A percentile compares a stretch with the other conserved stretches of the same genome.
phyloP scores from a whole-genome alignment of 257 asterid genomes.

The Rauvolfia tetraphylla region DNA sequence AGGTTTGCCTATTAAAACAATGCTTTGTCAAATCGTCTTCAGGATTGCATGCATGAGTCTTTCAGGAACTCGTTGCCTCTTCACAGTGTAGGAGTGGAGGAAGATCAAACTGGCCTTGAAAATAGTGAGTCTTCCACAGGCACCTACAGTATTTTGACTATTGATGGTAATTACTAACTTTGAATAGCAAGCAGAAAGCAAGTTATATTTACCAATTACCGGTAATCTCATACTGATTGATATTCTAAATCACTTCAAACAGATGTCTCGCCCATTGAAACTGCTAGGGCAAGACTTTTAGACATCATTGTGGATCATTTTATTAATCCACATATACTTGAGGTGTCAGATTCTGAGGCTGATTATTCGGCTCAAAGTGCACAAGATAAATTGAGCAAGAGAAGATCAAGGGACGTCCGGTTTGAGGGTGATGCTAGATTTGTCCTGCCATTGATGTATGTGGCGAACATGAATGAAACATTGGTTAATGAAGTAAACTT shows the following conservation, averaged over 20 bases:
- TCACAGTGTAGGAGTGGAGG: conserved; percentile 72
- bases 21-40: conserved; percentile 13
- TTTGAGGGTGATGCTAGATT: conserved; percentile 86
- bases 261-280: conserved; percentile 94
- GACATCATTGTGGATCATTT: conserved; percentile 77
- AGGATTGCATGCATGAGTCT: conserved; percentile 89
- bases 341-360: conserved; percentile 61
- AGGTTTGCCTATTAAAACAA: not conserved
- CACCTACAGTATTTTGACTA: conserved; percentile 58
- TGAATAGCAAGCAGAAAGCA: not conserved
- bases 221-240: conserved; percentile 19
- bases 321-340: conserved; percentile 59
- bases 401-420: conserved; percentile 45
- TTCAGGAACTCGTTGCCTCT: conserved; percentile 67
- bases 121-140: conserved; percentile 64
- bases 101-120: conserved; percentile 73
- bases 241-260: conserved; percentile 32
- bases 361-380: conserved; percentile 46
- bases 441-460: conserved; percentile 91
- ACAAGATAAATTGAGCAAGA: conserved; percentile 33
- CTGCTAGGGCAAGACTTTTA: conserved; percentile 85
- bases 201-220: conserved; percentile 2
- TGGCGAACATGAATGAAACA: conserved; percentile 90
- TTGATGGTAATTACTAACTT: conserved; percentile 40
- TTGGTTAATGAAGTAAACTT: conserved; percentile 79